Evolutionary conservation across 2,329 filamentous ascomycete genomes (phyloP), one percentile per base, ranked within the genome.

Genomic region (Dothiorella sarmentorum): DNA sequence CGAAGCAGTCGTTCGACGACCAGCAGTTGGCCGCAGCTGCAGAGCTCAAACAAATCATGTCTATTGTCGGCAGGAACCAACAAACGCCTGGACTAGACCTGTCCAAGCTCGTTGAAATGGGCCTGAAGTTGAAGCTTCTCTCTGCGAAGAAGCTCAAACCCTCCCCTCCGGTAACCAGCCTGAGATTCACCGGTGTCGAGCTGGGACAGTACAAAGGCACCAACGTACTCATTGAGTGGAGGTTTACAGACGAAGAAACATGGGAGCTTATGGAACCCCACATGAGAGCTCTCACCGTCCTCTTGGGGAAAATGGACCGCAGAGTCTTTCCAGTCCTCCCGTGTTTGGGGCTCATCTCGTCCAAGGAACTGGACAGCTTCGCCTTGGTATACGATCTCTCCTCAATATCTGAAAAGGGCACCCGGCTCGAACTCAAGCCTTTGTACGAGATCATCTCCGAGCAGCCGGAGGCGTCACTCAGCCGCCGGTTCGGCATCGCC

Each of bases 181-280:
- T 44, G 18, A 17, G 24, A 6, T 58, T 18, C 22, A 52, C n/a
- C 15, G 56, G 43, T 4, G 10, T 58, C 33, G 56, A 58, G 15
- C 5, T 38, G 7, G 56, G 18, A n/a, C 18, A 11, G 15, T 58
- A 58, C 29, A 27, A 35, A 11, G 31, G 31, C 1, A 15, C 7
- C 0, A 26, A 33, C 6, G 56, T 58, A 7, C 24, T 58, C 13
- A 27, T 52, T 20, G 56, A 58, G 17, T 58, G 56, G 42, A 51
- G 47, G 29, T 10, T 33, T 7, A 31, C 29, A 11, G 56, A 33
- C 9, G 24, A 38, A 49, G 42, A 42, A 13, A 31, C 31, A 3
- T 47, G 56, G 31, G 18, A 52, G 11, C n/a, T 29, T 4, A n/a
- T 52, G 24, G 24, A 29, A 22, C 20, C 33, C 11, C 43, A 24